Percentiles rank a stretch among this genome's conserved stretches.
These are phyloP conservation scores for Citrus unshiu DNA, from an alignment of 345 rosid genomes.

Conservation along the genomic window DNA sequence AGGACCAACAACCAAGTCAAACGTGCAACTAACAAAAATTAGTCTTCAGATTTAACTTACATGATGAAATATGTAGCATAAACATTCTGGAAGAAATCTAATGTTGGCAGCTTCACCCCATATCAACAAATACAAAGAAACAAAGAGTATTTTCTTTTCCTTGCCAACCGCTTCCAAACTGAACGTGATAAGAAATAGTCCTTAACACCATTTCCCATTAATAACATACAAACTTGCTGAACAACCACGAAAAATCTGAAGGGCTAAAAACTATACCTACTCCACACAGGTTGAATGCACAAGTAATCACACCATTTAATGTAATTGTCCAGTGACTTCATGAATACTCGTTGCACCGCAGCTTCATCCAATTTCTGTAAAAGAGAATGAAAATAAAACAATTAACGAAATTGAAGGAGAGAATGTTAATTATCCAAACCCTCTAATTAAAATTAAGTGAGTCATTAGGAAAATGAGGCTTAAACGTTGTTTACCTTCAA, in stretches of 20 bases:
- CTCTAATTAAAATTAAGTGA: neutral
- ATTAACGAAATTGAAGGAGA: neutral
- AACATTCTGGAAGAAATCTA: conserved; percentile 88
- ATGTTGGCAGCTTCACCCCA: conserved; percentile 96
- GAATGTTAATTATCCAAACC: neutral
- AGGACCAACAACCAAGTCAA: neutral
- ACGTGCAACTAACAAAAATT: neutral
- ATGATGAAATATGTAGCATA: conserved; percentile 96
- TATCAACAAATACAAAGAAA: conserved; percentile 77
- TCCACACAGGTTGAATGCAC: conserved; percentile 83
- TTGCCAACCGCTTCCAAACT: conserved; percentile 76
- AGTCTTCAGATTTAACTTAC: conserved; percentile 37
- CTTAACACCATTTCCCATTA: neutral
- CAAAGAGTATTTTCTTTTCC: conserved; percentile 78
- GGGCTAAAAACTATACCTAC: conserved; percentile 49
- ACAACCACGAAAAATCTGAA: conserved; percentile 7
- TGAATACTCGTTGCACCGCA: conserved; percentile 64
- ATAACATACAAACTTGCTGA: neutral
- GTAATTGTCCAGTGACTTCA: conserved; percentile 86
- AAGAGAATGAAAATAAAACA: conserved; percentile 7
- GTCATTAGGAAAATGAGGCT: neutral
- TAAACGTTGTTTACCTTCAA: neutral
- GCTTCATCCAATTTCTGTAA: conserved; percentile 75
- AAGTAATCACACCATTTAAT: conserved; percentile 89
- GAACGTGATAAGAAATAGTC: conserved; percentile 17